Evolutionary conservation across 495 filamentous ascomycete species (phyloP).

Genomic region (Chaetomium fimeti): DNA sequence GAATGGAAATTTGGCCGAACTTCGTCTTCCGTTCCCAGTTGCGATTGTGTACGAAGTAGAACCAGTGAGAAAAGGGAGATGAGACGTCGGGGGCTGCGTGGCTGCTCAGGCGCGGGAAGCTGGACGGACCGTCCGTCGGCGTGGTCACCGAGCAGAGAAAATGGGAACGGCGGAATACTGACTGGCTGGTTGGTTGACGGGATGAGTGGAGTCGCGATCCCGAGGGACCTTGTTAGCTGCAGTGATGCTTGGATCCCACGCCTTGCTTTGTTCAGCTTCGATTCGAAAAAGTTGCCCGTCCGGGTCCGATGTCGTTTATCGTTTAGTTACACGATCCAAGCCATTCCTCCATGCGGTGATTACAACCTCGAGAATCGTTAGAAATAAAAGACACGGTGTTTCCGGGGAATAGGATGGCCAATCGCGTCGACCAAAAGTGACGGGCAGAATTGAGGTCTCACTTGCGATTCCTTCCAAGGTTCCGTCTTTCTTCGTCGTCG

Average conservation of each 20-base stretch:
- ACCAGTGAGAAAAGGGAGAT: background rate
- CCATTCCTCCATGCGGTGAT: background rate
- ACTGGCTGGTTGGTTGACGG: background rate
- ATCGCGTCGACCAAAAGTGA: slow-evolving; percentile 6
- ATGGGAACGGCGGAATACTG: slow-evolving; percentile 11
- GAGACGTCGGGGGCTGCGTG: background rate
- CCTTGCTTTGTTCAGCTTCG: slow-evolving; percentile 13
- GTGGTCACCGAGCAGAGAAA: background rate
- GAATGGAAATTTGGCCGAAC: slow-evolving; percentile 17
- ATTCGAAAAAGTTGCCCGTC: background rate
- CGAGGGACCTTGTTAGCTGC: slow-evolving; percentile 1
- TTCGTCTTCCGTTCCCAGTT: background rate
- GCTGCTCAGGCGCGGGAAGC: slow-evolving; percentile 4
- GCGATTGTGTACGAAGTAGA: too few relatives aligned
- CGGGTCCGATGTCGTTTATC: background rate
- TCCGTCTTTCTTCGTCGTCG: background rate
- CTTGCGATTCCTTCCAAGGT: background rate
- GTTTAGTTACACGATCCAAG: background rate
- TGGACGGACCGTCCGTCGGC: slow-evolving; percentile 9
- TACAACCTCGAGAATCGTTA: background rate
- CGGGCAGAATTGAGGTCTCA: slow-evolving; percentile 8
- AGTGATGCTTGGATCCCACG: slow-evolving; percentile 1
- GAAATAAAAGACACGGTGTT: background rate
- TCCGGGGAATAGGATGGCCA: background rate
- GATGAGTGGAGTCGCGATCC: slow-evolving; percentile 13